Percentiles rank a stretch among this genome's conserved stretches.
Evolutionary conservation across 139 green algal genomes (phyloP).

Genomic region (Picochlorum sp.): DNA sequence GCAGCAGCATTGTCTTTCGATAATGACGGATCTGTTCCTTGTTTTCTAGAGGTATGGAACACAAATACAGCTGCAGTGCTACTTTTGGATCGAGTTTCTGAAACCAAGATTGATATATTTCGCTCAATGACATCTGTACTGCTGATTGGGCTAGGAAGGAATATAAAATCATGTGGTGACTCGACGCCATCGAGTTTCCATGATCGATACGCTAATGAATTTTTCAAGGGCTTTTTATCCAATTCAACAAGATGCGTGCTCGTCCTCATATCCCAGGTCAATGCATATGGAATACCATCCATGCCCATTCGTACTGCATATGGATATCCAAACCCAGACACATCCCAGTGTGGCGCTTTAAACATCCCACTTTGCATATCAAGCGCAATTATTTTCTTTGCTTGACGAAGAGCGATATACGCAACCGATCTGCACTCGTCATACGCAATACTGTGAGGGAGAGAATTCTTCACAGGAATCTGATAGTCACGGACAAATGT

Average conservation of each 20-base stretch:
- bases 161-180: conserved; percentile 53
- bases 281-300: conserved; percentile 53
- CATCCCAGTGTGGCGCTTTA: conserved; percentile 22
- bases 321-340: conserved; percentile 27
- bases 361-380: conserved; percentile 62
- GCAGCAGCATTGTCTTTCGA: too few relatives aligned
- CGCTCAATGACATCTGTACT: conserved; percentile 45
- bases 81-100: conserved; percentile 46
- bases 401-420: conserved; percentile 57
- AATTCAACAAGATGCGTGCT: background rate
- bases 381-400: conserved; percentile 29
- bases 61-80: background rate
- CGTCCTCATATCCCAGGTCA: conserved; percentile 43
- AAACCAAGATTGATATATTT: conserved; percentile 51
- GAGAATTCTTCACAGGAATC: background rate
- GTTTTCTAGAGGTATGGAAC: background rate
- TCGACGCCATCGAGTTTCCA: conserved; percentile 39
- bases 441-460: conserved; percentile 60
- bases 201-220: background rate
- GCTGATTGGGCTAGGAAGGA: conserved; percentile 43
- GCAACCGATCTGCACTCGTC: conserved; percentile 63
- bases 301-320: conserved; percentile 55
- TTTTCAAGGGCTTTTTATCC: background rate
- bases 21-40: background rate
- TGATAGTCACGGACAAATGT: conserved; percentile 15